Evolutionary conservation across 495 filamentous ascomycete species (phyloP).

Genomic region (Pyrenopolyporus hunteri): DNA sequence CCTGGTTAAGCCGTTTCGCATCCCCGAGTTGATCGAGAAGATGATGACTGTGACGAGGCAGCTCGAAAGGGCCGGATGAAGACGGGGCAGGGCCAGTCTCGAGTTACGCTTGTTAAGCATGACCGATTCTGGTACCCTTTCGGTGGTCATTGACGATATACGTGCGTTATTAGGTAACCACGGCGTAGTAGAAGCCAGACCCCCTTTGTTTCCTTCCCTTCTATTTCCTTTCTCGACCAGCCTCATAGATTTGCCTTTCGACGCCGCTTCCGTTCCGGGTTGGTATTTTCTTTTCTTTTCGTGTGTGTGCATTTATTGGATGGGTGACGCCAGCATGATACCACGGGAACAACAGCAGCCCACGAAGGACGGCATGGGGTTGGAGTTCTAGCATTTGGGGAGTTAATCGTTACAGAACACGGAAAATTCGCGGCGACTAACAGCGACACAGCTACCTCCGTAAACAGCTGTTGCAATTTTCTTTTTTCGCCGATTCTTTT

Average conservation of each 20-base stretch:
- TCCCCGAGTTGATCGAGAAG: conserved; percentile 53
- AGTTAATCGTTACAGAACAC: background rate
- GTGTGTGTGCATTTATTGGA: conserved; percentile 21
- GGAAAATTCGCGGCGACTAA: background rate
- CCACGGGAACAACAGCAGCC: conserved; percentile 28
- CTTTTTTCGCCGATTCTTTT: too few relatives aligned
- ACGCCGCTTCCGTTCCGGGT: background rate
- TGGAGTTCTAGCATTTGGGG: conserved; percentile 19
- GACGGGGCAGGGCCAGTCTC: background rate
- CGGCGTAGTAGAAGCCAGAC: background rate
- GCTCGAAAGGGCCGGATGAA: conserved; percentile 13
- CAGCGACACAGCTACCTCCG: too few relatives aligned
- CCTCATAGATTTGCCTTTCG: background rate
- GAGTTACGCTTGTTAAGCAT: background rate
- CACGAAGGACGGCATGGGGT: conserved; percentile 18
- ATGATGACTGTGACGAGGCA: conserved; percentile 41
- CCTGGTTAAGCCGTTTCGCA: conserved; percentile 54
- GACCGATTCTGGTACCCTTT: background rate
- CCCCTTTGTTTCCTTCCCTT: background rate
- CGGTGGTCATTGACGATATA: background rate
- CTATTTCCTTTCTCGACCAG: background rate
- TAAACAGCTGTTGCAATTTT: too few relatives aligned
- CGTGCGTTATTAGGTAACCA: too few relatives aligned
- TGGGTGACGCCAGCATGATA: conserved; percentile 26
- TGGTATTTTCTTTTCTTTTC: background rate